Evolutionary conservation across 2,329 filamentous ascomycete species (phyloP).

Genomic region (Trichoderma aggressivum): DNA sequence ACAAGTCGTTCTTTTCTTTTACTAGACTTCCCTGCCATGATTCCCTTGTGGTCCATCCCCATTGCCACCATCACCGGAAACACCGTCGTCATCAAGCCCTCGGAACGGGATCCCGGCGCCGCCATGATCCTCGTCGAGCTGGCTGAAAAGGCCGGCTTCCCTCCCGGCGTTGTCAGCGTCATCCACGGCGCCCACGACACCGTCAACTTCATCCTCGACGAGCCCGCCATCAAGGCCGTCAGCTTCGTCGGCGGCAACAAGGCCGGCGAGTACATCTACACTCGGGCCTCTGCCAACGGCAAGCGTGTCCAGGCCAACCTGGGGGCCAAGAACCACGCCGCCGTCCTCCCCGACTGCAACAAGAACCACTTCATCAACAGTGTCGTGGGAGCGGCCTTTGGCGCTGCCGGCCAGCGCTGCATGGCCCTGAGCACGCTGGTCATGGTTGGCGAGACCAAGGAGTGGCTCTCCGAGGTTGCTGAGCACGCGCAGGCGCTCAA

Average conservation of each 20-base stretch:
- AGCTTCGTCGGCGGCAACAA: constrained; percentile 86
- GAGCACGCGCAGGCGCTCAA: constrained; percentile 69
- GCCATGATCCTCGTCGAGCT: constrained; percentile 84
- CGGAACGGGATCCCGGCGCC: constrained; percentile 78
- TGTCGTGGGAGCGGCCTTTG: constrained; percentile 79
- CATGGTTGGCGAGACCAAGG: constrained; percentile 79
- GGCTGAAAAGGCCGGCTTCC: constrained; percentile 75
- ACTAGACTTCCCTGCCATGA: constrained; percentile 85
- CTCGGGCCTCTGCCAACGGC: constrained; percentile 74
- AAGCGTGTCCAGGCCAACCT: constrained; percentile 87
- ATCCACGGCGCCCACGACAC: constrained; percentile 77
- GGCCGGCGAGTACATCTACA: constrained; percentile 83
- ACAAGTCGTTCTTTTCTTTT: not conserved
- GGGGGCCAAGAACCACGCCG: constrained; percentile 85
- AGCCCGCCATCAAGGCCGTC: constrained; percentile 80
- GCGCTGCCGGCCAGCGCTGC: constrained; percentile 79
- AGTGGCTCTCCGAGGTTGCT: constrained; percentile 76
- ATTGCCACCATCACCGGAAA: constrained; percentile 82
- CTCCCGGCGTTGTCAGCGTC: constrained; percentile 76
- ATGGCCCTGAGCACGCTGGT: constrained; percentile 84
- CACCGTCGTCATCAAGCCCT: constrained; percentile 80
- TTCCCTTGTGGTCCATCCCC: constrained; percentile 86
- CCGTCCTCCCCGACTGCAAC: constrained; percentile 80
- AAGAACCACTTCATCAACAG: constrained; percentile 87
- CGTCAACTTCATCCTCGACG: constrained; percentile 83